Conservation (phyloP, 805 yeast genomes). For the Yamadazyma tumulicola region DNA sequence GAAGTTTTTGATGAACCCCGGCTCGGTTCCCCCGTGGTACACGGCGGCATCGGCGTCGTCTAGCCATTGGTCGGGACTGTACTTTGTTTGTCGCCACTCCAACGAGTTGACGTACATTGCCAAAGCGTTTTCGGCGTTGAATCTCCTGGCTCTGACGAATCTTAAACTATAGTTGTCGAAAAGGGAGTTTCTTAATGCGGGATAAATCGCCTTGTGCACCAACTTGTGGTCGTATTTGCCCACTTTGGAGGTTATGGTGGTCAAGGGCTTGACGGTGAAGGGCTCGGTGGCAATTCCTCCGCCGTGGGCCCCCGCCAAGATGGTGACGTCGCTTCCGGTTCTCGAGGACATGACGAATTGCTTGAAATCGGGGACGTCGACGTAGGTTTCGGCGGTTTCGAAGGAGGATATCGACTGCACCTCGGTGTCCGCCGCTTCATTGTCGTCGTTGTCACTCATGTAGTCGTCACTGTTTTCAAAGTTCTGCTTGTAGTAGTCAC, state of each 20-base stretch:
- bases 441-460: constrained; percentile 17
- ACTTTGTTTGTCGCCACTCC: constrained; percentile 68
- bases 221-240: constrained; percentile 50
- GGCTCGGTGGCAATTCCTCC: constrained; percentile 8
- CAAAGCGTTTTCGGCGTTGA: constrained; percentile 66
- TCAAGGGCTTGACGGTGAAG: constrained; percentile 15
- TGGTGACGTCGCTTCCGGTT: too few relatives aligned
- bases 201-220: constrained; percentile 46
- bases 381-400: constrained; percentile 28
- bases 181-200: constrained; percentile 56
- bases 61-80: constrained; percentile 59
- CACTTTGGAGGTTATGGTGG: constrained; percentile 47
- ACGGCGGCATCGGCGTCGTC: constrained; percentile 68
- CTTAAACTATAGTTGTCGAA: constrained; percentile 78
- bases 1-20: constrained; percentile 54
- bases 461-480: constrained; percentile 19
- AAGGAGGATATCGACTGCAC: constrained; percentile 28
- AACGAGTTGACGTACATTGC: constrained; percentile 71
- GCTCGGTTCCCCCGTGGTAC: constrained; percentile 35
- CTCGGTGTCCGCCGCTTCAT: constrained; percentile 11
- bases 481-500: constrained; percentile 17
- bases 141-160: constrained; percentile 83
- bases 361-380: constrained; percentile 15
- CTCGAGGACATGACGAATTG: too few relatives aligned
- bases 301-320: neutral